Base-by-base conservation (phyloP, 352 stramenopile genomes). In the Phytophthora sp. region DNA sequence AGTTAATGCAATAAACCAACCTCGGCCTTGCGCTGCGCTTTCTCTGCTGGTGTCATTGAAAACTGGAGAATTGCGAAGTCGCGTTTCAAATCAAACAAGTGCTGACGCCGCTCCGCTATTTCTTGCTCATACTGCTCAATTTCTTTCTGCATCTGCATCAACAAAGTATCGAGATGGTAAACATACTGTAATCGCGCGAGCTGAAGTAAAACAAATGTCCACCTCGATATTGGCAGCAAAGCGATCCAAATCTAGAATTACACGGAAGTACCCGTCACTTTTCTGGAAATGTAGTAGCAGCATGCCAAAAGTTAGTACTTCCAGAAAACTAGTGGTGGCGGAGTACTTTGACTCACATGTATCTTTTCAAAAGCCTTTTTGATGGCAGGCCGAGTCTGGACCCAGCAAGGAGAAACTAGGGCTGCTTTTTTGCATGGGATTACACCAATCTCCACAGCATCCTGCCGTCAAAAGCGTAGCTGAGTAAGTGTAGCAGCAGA, bases 381-480 rank as follows among this genome's bases (percentile, higher is more conserved):
- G 13, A 91, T 51, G 12, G 76, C 38, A 28, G 84, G 82, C 26
- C 82, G 70, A 7, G 66, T 81, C 43, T 91, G 77, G 10, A 94
- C 66, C 80, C 79, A 91, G 45, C 84, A 91, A 32, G 82, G 74
- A 30, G 74, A 75, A 5, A 94, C 66, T 11, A 92, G 62, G 8
- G 66, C 66, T 6, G 70, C 67, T 18, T 71, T 62, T 10, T 80
- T 64, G 39, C 82, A 91, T 15, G 84, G 82, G 21, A 92, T 62
- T 10, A 94, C 82, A 15, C 80, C 69, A 53, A 94, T 91, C 53
- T 91, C 84, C 17, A 94, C 69, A n/a, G 59, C 72, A 41, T 66
- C 75, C 82, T 89, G 38, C 21, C 43, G 24, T 28, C 5, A 27
- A 26, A 17, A 26, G 1, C 18, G 18, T 42, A 44, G 3, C 13